Conservation (phyloP, 1,284 basidiomycete species). For the Trametes pubescens region DNA sequence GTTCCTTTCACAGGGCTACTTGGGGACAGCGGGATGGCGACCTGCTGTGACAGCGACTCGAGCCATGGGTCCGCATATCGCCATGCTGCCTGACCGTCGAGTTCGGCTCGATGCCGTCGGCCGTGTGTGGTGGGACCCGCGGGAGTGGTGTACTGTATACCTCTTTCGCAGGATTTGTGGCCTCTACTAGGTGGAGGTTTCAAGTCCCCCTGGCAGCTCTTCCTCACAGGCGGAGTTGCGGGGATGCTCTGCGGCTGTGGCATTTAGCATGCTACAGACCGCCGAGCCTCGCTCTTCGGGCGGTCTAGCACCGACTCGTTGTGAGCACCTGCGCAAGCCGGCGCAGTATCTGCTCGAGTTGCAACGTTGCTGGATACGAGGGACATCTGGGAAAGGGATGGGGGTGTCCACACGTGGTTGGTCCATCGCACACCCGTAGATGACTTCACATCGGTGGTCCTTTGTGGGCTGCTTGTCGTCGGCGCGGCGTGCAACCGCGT, state of each 20-base stretch:
- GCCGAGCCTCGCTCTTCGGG: not conserved
- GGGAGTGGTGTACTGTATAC: not conserved
- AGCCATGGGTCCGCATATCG: not conserved
- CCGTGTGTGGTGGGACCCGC: not conserved
- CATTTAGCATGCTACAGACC: no score
- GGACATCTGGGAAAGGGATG: not conserved
- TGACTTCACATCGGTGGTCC: not conserved
- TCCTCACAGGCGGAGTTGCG: no score
- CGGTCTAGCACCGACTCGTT: no score
- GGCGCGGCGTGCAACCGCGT: not conserved
- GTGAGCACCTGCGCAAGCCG: not conserved
- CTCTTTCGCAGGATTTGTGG: no score
- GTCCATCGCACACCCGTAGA: not conserved
- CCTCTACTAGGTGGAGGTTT: not conserved
- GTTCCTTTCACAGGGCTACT: not conserved
- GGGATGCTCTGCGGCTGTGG: no score
- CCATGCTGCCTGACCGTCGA: constrained; percentile 1
- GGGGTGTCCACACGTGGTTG: not conserved
- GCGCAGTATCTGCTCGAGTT: constrained; percentile 1
- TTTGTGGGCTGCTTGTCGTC: not conserved
- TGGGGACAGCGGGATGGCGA: constrained; percentile 6
- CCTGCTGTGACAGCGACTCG: constrained; percentile 1
- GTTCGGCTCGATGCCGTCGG: constrained; percentile 5
- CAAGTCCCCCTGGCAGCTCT: not conserved
- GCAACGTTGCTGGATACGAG: constrained; percentile 5